Conservation (phyloP, 345 rosid species). For the Orychophragmus violaceus region DNA sequence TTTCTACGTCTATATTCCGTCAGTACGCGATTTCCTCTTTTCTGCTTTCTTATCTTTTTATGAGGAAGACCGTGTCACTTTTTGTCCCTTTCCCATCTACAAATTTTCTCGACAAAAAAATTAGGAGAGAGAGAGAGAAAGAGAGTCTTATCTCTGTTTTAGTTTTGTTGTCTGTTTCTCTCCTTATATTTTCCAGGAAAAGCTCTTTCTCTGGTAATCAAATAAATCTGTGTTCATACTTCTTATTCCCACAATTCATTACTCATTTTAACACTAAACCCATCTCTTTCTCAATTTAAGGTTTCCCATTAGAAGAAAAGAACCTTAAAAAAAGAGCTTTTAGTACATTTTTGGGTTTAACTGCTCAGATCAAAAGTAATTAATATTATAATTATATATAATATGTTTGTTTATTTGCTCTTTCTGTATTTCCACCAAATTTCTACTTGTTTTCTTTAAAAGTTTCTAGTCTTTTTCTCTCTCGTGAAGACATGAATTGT, state of each 20-base stretch:
- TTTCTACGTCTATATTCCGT: background rate
- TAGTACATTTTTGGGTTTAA: background rate
- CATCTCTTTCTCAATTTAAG: no score
- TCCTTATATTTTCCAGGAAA: constrained; percentile 18
- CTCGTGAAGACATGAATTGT: constrained; percentile 24
- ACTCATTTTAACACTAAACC: background rate
- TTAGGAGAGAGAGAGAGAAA: background rate
- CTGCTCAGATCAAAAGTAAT: background rate
- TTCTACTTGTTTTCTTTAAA: background rate
- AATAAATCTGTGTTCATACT: constrained; percentile 25
- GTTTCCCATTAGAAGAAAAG: background rate
- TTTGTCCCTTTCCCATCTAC: background rate
- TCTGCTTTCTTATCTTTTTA: background rate
- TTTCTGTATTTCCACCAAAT: background rate
- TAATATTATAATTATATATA: no score
- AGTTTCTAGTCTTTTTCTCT: background rate
- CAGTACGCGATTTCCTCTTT: constrained; percentile 13
- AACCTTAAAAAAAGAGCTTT: background rate
- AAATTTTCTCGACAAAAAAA: background rate
- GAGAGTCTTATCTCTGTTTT: background rate
- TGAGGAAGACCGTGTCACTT: background rate
- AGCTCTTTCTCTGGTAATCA: background rate
- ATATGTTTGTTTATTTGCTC: background rate
- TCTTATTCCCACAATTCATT: background rate
- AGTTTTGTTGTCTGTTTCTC: background rate